A percentile compares a stretch with the other conserved stretches of the same genome.
These are phyloP conservation scores for Penicillium malachiteum DNA, from an alignment of 495 filamentous ascomycete species.

Conservation along the genomic window DNA sequence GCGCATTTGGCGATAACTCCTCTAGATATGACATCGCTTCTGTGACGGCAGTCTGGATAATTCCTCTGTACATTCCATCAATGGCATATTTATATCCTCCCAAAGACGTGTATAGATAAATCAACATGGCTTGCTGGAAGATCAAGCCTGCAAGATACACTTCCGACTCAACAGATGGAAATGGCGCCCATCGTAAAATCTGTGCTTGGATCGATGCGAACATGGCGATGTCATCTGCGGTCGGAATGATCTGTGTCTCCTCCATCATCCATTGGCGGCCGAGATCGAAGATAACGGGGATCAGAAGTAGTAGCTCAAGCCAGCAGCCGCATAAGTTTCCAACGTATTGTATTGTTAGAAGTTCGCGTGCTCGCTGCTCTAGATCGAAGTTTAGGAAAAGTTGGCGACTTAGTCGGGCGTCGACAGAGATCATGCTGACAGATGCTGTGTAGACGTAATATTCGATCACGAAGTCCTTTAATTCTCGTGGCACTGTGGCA, in stretches of 20 bases:
- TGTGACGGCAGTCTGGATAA: constrained; percentile 28
- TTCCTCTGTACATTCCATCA: constrained; percentile 33
- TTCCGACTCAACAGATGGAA: constrained; percentile 29
- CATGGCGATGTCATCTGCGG: constrained; percentile 40
- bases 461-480: constrained; percentile 41
- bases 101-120: constrained; percentile 37
- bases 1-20: constrained; percentile 26
- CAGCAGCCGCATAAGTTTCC: constrained; percentile 40
- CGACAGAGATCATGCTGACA: constrained; percentile 46
- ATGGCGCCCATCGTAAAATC: constrained; percentile 35
- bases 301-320: constrained; percentile 35
- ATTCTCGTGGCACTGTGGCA: constrained; percentile 31
- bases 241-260: constrained; percentile 23
- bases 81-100: constrained; percentile 24
- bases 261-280: constrained; percentile 40
- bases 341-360: constrained; percentile 31
- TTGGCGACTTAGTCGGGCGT: constrained; percentile 34
- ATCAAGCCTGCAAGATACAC: constrained; percentile 35
- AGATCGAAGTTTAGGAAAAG: constrained; percentile 38
- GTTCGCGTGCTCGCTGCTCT: constrained; percentile 32
- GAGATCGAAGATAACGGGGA: constrained; percentile 41
- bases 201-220: constrained; percentile 39
- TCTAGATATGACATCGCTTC: constrained; percentile 32
- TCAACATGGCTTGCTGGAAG: constrained; percentile 39
- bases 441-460: constrained; percentile 42